Conservation (phyloP, 1,139 yeast genomes). For the Petasospora fabianii region DNA sequence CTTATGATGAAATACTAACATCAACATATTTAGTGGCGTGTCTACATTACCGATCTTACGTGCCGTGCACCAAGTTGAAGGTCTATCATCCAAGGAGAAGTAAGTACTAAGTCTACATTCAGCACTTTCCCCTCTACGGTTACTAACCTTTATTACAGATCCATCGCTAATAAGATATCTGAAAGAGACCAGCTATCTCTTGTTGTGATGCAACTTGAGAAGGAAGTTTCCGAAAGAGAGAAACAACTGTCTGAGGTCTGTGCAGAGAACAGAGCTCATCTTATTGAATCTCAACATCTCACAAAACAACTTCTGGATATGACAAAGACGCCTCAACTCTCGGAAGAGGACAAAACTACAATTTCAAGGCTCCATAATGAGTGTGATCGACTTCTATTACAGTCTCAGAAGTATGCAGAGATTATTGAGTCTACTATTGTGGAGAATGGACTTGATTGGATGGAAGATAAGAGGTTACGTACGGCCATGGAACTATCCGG, state of each 20-base stretch:
- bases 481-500: conserved; percentile 32
- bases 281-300: conserved; percentile 7
- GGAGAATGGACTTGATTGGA: conserved; percentile 27
- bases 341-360: not conserved
- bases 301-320: not conserved
- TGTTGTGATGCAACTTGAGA: conserved; percentile 11
- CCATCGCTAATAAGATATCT: conserved; percentile 10
- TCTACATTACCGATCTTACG: conserved; percentile 24
- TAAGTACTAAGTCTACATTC: conserved; percentile 1
- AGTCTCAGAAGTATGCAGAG: conserved; percentile 27
- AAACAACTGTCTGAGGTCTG: conserved; percentile 1
- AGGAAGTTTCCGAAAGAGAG: not conserved
- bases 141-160: conserved; percentile 4
- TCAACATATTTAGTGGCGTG: conserved; percentile 3
- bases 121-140: not conserved
- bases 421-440: conserved; percentile 30
- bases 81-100: conserved; percentile 19
- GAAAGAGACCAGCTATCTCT: conserved; percentile 19
- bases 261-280: conserved; percentile 1
- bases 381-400: conserved; percentile 2
- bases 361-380: conserved; percentile 4
- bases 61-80: conserved; percentile 28
- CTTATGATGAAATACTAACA: conserved; percentile 1
- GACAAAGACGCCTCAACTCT: not conserved
- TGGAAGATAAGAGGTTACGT: conserved; percentile 27